Percentiles rank a stretch among this genome's conserved stretches.
phyloP scores from a whole-genome alignment of 75 land plant species.

The Sequoia sempervirens region DNA sequence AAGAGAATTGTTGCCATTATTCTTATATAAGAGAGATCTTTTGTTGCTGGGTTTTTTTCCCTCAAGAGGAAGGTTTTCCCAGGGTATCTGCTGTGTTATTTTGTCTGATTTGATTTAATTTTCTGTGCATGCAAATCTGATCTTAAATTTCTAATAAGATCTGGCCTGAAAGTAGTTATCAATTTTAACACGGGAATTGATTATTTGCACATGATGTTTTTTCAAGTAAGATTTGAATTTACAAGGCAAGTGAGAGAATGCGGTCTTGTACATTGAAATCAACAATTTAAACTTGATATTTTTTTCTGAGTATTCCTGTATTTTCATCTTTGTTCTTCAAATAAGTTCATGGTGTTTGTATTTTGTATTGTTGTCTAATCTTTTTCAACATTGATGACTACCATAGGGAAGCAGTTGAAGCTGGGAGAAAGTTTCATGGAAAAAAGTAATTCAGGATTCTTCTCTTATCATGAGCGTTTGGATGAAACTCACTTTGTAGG shows the following conservation, averaged over 20 bases:
- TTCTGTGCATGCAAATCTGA: no score
- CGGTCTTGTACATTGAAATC: not conserved
- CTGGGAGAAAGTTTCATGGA: conserved; percentile 73
- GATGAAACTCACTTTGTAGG: not conserved
- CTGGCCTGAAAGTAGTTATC: not conserved
- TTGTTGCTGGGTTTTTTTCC: no score
- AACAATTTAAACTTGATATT: not conserved
- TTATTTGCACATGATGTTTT: not conserved
- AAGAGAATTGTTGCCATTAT: no score
- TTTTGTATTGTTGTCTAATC: not conserved
- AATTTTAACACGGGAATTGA: not conserved
- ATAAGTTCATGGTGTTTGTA: not conserved
- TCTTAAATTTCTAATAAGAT: no score
- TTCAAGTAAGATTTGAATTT: not conserved
- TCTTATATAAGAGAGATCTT: no score
- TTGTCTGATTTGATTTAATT: no score
- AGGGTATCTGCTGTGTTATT: no score
- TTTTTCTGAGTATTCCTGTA: not conserved
- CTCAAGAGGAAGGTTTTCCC: no score
- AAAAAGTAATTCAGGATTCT: conserved; percentile 11
- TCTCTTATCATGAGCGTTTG: not conserved
- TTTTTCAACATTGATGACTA: not conserved
- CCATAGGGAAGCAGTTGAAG: conserved; percentile 81
- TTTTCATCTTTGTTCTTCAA: not conserved
- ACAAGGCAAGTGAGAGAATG: not conserved